Evolutionary conservation across 2,329 filamentous ascomycete genomes (phyloP), one percentile per base, ranked within the genome.

Genomic region (Colletotrichum lini): DNA sequence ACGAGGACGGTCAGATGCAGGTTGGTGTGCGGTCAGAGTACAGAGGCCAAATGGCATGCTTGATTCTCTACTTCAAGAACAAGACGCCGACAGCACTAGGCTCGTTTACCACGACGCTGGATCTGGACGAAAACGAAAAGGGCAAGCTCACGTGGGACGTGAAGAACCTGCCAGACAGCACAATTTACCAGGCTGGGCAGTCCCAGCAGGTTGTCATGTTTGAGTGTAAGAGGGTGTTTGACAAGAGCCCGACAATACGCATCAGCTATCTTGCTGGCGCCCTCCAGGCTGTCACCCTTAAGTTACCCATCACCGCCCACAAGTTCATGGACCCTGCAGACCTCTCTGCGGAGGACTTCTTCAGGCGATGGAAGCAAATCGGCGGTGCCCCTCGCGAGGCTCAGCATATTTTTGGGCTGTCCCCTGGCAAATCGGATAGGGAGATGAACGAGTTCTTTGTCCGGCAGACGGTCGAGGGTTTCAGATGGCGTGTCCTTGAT

Each of bases 361-460:
- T 99, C 89, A 98, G 97, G 86, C 89, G 97, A 62, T 99, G 96
- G 96, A 97, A 98, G 86, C 96, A 99, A 83, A 98, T 99, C 76
- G 96, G 96, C 15, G 94, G 93, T 6, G 90, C 90, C 2, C 92
- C 95, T 1, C 90, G 97, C 40, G 97, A 99, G 81, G 92, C 94
- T 0, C 96, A 99, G 80, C 89, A 89, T 58, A 94, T 98, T 42
- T 97, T 99, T 81, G 91, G 92, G 0, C 80, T 96, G 13, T 82
- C 84, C 1, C 80, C 80, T 1, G 87, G 86, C 38, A 86, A 83
- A 73, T 87, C 88, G 18, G 86, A 87, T 15, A 85, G 89, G 70
- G 91, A 92, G 73, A 89, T 97, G 73, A 93, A 88, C 71, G 90
- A 93, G 70, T 83, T 85, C 2, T 95, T 94, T 75, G 92, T 97